Base-by-base conservation (phyloP, 352 stramenopile species). In the Globisporangium orthogonon region DNA sequence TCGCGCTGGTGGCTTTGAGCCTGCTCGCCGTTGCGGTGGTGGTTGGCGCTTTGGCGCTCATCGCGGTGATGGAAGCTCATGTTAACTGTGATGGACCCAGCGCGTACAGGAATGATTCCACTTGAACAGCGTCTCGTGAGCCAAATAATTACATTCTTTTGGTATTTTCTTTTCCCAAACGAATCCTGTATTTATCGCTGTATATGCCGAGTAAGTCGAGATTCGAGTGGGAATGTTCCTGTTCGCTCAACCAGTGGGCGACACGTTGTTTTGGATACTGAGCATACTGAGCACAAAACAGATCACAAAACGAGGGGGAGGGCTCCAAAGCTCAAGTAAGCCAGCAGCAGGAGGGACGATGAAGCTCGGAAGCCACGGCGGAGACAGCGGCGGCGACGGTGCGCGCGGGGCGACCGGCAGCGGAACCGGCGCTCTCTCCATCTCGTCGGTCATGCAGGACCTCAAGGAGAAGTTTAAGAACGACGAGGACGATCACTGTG, bases 391-490 rank as follows among this genome's bases (percentile, higher is more conserved):
- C 30, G 62, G 72, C 15, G 64, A 68, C 41, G 56, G 66, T 10
- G 62, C 61, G 58, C 35, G 35, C 35, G 35, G 35, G 7, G 58
- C 31, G 7, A 65, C 54, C 52, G 78, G 69, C 65, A 14, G 35
- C 10, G 35, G 35, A 0, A 14, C 35, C 7, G 56, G 67, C 33
- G 60, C 70, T 35, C 66, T 80, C 31, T 75, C 79, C 31, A 83
- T 94, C 56, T 87, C 83, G n/a, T 89, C 81, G 7, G 82, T 92
- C 49, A 96, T 99, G 70, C 93, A 98, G 54, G 91, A 96, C 53
- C 85, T 98, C 43, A 98, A 97, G 73, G 96, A 98, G 71, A 99
- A 99, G 82, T 98, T 98, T 69, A 99, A 99, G 76, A 97, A 98
- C 60, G 96, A 99, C 61, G 94, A 98, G 60, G 96, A 98, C 59